A percentile compares a stretch with the other conserved stretches of the same genome.
These are phyloP conservation scores for Trichoderma atrobrunneum DNA, from an alignment of 2,329 filamentous ascomycete species.

Conservation along the genomic window DNA sequence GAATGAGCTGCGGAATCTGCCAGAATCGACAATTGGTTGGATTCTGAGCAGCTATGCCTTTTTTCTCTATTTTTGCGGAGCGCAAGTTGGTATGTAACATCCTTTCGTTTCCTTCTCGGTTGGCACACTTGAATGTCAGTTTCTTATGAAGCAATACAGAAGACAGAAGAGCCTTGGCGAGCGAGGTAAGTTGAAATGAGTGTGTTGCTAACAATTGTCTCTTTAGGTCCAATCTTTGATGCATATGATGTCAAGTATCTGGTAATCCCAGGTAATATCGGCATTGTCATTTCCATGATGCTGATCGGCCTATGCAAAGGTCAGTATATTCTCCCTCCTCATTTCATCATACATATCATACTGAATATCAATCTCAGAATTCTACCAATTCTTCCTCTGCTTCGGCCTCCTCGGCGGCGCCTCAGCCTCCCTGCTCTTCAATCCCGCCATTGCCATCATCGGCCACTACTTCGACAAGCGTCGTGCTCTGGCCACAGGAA, in stretches of 20 bases:
- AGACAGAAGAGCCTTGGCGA: neutral
- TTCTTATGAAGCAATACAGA: neutral
- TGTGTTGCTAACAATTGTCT: neutral
- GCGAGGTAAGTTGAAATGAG: neutral
- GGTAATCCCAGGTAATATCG: slow-evolving; percentile 55
- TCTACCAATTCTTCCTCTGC: slow-evolving; percentile 69
- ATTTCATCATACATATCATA: neutral
- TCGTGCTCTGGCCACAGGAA: slow-evolving; percentile 65
- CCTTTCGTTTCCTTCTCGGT: neutral
- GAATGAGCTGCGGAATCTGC: slow-evolving; percentile 60
- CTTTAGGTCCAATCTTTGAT: slow-evolving; percentile 62
- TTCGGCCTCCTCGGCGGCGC: slow-evolving; percentile 66
- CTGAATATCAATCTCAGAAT: slow-evolving; percentile 37
- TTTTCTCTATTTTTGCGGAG: slow-evolving; percentile 67
- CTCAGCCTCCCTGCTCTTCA: slow-evolving; percentile 67
- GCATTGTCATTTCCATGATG: slow-evolving; percentile 54
- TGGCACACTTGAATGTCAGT: neutral
- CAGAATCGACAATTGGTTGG: slow-evolving; percentile 64
- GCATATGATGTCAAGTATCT: slow-evolving; percentile 60
- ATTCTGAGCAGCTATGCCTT: slow-evolving; percentile 71
- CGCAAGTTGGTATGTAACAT: slow-evolving; percentile 55
- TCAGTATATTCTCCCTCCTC: neutral
- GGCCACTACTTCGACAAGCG: slow-evolving; percentile 66
- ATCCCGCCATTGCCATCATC: slow-evolving; percentile 62
- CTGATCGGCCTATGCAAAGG: slow-evolving; percentile 46